Evolutionary conservation across 352 stramenopile species (phyloP), one percentile per base, ranked within the genome.

Genomic region (Aphanomyces astaci): DNA sequence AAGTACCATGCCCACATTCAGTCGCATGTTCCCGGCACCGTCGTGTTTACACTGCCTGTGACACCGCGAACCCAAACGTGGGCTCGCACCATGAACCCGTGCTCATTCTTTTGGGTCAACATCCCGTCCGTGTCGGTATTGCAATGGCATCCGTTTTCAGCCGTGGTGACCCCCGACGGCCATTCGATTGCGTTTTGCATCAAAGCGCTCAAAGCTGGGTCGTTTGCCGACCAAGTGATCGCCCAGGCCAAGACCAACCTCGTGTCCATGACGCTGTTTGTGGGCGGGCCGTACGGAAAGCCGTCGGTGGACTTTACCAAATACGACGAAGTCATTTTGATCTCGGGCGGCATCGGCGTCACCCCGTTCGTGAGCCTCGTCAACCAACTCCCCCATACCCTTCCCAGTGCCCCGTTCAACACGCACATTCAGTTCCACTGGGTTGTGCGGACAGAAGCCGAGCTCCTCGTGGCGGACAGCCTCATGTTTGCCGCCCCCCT

Each of bases 91-190:
- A 77, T 89, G 60, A 74, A 81, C 46, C 73, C 76, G 30, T 81
- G 76, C 17, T 86, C 84, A 70, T 93, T 89, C 76, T 93, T 89
- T 64, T 82, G 84, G 48, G 69, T 93, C 24, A 77, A 78, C 31
- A 66, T 90, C 2, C 80, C 85, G n/a, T 75, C 81, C 11, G 72
- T 91, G 30, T 90, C 81, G 46, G 54, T 48, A 9, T 75, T 79
- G 4, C 67, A 93, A 70, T 93, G 85, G 82, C 85, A 93, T 40
- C 85, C 82, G 59, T 93, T 93, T 73, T 90, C 82, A 4, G 82
- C 85, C 1, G 80, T 93, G 36, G 82, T 89, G 62, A 89, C 79
- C 2, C 73, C 80, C 0, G 76, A 88, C 19, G 80, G 81, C 49
- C 79, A 90, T 40, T 90, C 85, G 31, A 79, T 93, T 40, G 85